Evolutionary conservation across 306 rosid species (phyloP).

Genomic region (Malus sieversii): DNA sequence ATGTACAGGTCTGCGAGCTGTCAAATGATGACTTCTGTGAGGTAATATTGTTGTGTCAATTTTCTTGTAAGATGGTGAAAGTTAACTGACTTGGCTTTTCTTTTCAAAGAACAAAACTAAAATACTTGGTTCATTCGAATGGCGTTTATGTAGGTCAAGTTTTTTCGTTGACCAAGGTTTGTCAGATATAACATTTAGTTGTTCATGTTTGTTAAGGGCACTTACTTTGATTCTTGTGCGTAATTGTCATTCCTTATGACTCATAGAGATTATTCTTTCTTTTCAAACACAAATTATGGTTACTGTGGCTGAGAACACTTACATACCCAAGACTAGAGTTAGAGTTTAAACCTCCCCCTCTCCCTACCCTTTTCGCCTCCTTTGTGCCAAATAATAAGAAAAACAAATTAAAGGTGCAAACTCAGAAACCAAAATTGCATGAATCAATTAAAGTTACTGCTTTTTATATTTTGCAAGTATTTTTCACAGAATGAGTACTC

Average conservation of each 20-base stretch:
- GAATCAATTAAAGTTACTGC: neutral
- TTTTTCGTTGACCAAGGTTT: neutral
- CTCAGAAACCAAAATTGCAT: neutral
- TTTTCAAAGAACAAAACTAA: too few species aligned
- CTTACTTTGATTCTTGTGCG: neutral
- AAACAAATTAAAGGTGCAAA: neutral
- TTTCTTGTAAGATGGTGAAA: neutral
- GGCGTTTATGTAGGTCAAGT: neutral
- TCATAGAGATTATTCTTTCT: neutral
- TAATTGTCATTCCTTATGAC: neutral
- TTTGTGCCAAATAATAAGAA: too few species aligned
- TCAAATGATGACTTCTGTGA: constrained; percentile 64
- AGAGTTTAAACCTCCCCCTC: too few species aligned
- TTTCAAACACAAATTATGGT: neutral
- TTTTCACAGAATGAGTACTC: too few species aligned
- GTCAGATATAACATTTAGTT: neutral
- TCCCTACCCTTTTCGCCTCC: too few species aligned
- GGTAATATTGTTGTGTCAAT: constrained; percentile 29
- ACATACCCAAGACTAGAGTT: neutral
- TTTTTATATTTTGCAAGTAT: too few species aligned
- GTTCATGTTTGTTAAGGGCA: neutral
- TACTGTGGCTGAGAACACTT: neutral
- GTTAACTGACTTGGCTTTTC: neutral
- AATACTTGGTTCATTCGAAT: neutral
- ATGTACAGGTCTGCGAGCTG: constrained; percentile 43